These are phyloP conservation scores for Aspergillus sp. DNA, from an alignment of 2,329 filamentous ascomycete species.

Conservation along the genomic window DNA sequence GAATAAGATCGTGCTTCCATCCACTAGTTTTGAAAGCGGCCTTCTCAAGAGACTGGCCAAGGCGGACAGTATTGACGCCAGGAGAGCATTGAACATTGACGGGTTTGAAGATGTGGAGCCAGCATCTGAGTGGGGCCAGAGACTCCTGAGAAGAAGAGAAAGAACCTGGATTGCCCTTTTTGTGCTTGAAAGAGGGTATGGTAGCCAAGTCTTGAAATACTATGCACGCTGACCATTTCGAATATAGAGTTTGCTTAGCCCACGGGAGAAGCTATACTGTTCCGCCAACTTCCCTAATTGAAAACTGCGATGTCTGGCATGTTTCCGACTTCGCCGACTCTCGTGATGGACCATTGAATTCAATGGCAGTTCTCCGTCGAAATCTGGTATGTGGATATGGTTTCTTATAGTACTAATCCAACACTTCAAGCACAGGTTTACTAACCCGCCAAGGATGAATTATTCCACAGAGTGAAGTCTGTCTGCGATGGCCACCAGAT, in stretches of 20 bases:
- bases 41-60: constrained; percentile 54
- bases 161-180: constrained; percentile 71
- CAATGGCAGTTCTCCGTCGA: constrained; percentile 67
- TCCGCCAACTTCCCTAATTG: constrained; percentile 64
- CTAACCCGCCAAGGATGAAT: constrained; percentile 28
- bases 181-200: constrained; percentile 66
- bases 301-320: constrained; percentile 70
- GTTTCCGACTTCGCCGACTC: constrained; percentile 61
- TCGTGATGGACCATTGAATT: constrained; percentile 70
- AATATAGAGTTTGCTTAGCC: constrained; percentile 62
- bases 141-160: constrained; percentile 65
- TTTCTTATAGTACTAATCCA: background rate
- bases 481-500: constrained; percentile 37
- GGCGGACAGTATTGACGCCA: constrained; percentile 68
- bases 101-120: constrained; percentile 66
- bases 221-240: background rate
- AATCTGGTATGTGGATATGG: constrained; percentile 53
- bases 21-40: constrained; percentile 48
- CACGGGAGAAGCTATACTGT: constrained; percentile 68
- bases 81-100: constrained; percentile 65
- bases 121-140: constrained; percentile 58
- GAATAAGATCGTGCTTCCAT: constrained; percentile 66
- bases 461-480: constrained; percentile 34
- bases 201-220: background rate
- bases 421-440: background rate